Evolutionary conservation across 495 filamentous ascomycete species (phyloP).

Genomic region (Penicillium cosmopolitanum): DNA sequence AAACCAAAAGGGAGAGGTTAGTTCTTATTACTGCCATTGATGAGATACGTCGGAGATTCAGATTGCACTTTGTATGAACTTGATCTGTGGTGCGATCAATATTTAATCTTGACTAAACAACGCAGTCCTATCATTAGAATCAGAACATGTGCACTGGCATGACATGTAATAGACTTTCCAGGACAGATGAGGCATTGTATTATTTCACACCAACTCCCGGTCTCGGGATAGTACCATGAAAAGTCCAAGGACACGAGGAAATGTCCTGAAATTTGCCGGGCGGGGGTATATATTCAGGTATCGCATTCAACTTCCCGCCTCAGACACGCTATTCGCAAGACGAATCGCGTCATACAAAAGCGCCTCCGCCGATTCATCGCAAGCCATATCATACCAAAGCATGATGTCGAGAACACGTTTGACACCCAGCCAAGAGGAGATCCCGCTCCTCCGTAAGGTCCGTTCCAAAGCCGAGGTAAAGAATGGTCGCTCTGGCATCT

Average conservation of each 20-base stretch:
- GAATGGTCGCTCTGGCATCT: conserved; percentile 33
- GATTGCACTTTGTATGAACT: not conserved
- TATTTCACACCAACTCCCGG: too few species aligned
- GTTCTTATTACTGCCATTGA: too few species aligned
- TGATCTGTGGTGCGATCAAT: not conserved
- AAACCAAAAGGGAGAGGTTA: too few species aligned
- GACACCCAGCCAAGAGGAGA: conserved; percentile 32
- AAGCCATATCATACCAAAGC: conserved; percentile 43
- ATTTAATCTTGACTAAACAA: too few species aligned
- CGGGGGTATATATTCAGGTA: too few species aligned
- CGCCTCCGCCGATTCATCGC: conserved; percentile 32
- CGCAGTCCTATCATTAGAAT: too few species aligned
- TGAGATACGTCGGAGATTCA: not conserved
- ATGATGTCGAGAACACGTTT: conserved; percentile 29
- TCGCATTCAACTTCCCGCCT: not conserved
- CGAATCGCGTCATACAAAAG: conserved; percentile 34
- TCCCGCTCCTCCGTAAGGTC: conserved; percentile 18
- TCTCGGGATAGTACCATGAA: too few species aligned
- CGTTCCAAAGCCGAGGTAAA: conserved; percentile 31
- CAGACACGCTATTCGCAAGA: not conserved
- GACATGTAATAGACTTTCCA: too few species aligned
- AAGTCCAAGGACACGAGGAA: too few species aligned
- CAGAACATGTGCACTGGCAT: too few species aligned
- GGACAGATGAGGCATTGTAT: too few species aligned
- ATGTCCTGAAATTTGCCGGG: too few species aligned